Conservation (phyloP, 352 stramenopile genomes). For the Phytophthora melonis region DNA sequence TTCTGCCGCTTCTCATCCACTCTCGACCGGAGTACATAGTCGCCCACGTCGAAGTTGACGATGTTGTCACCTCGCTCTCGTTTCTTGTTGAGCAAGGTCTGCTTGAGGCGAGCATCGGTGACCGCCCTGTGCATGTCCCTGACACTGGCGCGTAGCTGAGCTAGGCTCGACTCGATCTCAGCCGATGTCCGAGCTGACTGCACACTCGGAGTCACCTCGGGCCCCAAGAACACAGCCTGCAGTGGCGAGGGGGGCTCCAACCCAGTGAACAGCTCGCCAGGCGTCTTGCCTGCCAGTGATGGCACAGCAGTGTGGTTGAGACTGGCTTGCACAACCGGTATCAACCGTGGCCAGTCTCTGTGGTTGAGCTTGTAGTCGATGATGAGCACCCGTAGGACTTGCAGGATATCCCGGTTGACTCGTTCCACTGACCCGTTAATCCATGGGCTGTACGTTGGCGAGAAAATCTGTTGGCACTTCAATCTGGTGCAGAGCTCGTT, state of each 20-base stretch:
- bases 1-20: constrained; percentile 24
- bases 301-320: not conserved
- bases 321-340: constrained; percentile 1
- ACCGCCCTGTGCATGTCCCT: constrained; percentile 27
- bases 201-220: not conserved
- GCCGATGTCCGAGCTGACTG: constrained; percentile 7
- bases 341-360: not conserved
- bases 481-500: constrained; percentile 23
- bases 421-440: constrained; percentile 43
- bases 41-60: constrained; percentile 29
- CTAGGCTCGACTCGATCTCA: constrained; percentile 12
- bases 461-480: constrained; percentile 40
- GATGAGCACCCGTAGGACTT: constrained; percentile 41
- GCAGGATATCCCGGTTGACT: constrained; percentile 41
- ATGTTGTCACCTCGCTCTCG: constrained; percentile 13
- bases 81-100: constrained; percentile 30
- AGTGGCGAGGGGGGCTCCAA: constrained; percentile 4
- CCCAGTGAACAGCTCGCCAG: not conserved
- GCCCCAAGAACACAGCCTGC: constrained; percentile 11
- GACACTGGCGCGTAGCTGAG: constrained; percentile 13
- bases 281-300: constrained; percentile 1
- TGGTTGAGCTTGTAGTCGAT: constrained; percentile 37
- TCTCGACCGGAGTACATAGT: constrained; percentile 28
- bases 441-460: constrained; percentile 40
- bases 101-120: constrained; percentile 11